Evolutionary conservation across 805 yeast genomes (phyloP), one percentile per base, ranked within the genome.

Genomic region (Ogataea nakhonphanomensis): DNA sequence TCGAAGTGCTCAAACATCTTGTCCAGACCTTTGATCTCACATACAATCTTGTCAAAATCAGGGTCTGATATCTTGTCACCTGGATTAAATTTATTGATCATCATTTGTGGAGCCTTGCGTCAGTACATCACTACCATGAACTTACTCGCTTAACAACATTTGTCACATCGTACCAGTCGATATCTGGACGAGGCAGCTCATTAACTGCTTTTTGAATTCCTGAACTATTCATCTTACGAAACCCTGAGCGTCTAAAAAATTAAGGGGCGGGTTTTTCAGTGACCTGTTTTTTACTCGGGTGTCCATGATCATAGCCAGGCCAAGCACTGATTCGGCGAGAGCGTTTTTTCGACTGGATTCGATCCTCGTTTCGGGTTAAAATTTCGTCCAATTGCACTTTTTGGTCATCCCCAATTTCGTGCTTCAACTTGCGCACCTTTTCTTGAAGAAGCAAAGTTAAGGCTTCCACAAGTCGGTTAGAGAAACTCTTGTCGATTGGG

Each of bases 291-390:
- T 49, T 50, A 32, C 57, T 55, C 2, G 84, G 84, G 55, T 80
- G 86, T 0, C 83, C 82, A 49, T 78, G 84, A 49, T 79, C 73
- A 10, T 77, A 70, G 0, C 85, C 84, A 0, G 86, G 86, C 86
- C 86, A 80, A 1, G 86, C 75, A 29, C 62, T 48, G 25, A 70
- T 66, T 31, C 55, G 58, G 30, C 62, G 60, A 10, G 46, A 46
- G 25, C 50, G 49, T 30, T 35, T 60, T 30, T 38, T 37, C 21
- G 37, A 47, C 31, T 25, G 39, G 43, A n/a, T 48, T 17, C 30
- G 44, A 25, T 22, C 36, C n/a, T 38, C 49, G 35, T 25, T 59
- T 33, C 30, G 49, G 50, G 21, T 48, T 45, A 54, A 12, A 37
- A 43, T 35, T 47, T 36, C n/a, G 37, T 58, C 38, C 41, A 56